Evolutionary conservation across 164 flowering plant genomes (phyloP), one percentile per base, ranked within the genome.

Genomic region (Brasenia schreberi): DNA sequence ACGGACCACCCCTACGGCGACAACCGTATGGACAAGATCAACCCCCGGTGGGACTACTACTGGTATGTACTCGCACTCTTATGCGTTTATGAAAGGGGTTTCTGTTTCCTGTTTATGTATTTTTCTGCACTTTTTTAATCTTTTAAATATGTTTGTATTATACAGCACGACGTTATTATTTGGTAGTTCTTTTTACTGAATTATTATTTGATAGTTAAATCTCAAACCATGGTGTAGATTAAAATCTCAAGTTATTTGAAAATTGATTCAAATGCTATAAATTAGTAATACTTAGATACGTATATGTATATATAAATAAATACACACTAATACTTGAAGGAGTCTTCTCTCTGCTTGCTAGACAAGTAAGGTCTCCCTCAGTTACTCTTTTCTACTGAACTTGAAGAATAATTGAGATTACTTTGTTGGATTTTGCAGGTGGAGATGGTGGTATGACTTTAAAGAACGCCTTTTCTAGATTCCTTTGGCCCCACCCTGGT

Each of bases 1-100:
- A 80, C 86, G 0, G 90, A 85, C 65, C 79, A 85, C 69, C 88
- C 87, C 0, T 79, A 87, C 59, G 96, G 94, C 6, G 72, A 78
- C 27, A 88, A 88, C 65, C 81, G 85, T 70, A 88, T 91, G 94
- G 76, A 67, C 76, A 91, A 85, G 80, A 80, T 84, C 71, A 78
- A 87, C 59, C 99, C 96, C 64, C 75, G 97, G 77, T 91, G 99
- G 96, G 97, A 94, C 72, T 89, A 78, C 76, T 79, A 87, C 71
- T 91, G 96, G 99, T 90, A 76, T 6, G 33, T 3, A 3, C 33
- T 12, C 39, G 33, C 7, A 45, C n/a, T 27, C 43, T 65, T 11
- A 33, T 33, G 3, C 39, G 39, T 33, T 33, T 33, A 33, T 3
- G 39, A 33, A 33, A 33, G 39, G 4, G 27, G 4, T 53, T 17